Base-by-base conservation (phyloP, 805 yeast genomes). In the Geotrichum ghanense region DNA sequence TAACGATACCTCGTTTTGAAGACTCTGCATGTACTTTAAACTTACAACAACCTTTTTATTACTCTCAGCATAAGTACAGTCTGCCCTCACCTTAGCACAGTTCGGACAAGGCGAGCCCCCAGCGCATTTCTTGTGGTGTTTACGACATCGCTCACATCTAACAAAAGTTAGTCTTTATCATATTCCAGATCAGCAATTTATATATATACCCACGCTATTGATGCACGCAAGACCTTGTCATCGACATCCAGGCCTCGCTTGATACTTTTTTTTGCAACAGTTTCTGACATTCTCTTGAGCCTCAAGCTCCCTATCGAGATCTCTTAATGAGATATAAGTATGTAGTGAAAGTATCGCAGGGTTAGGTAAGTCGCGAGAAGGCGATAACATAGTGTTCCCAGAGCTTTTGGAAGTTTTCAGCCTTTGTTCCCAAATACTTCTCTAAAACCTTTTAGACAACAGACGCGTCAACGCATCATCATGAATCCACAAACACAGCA, bases 131-230 rank as follows among this genome's bases (percentile, higher is more conserved):
- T 50, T 55, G 31, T 55, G 59, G 3, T 56, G 45, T 40, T 49
- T 54, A 16, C 59, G 50, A 45, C 59, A 55, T 20, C 59, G 50
- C 40, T 54, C 59, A 19, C 59, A 55, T n/a, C 37, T 31, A 10
- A 5, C 17, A 31, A 16, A 31, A 31, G 37, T 31, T 31, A 31
- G 37, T 25, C 31, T 9, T 14, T 25, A n/a, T n/a, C n/a, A n/a
- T n/a, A n/a, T n/a, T n/a, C n/a, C 31, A 25, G 14, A 9, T 9
- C 31, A 25, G 12, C 9, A 25, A 25, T 9, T 14, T 14, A 25
- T 25, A 9, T 25, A 9, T 14, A 9, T n/a, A 31, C 37, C 16
- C 16, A 31, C 37, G 37, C 37, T 5, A 31, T 19, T 10, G 37
- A 31, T n/a, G 37, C 37, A 5, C 37, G 37, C 12, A 31, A n/a